These are phyloP conservation scores for Smithsoniella earleae DNA, from an alignment of 163 green algal genomes.

Conservation along the genomic window DNA sequence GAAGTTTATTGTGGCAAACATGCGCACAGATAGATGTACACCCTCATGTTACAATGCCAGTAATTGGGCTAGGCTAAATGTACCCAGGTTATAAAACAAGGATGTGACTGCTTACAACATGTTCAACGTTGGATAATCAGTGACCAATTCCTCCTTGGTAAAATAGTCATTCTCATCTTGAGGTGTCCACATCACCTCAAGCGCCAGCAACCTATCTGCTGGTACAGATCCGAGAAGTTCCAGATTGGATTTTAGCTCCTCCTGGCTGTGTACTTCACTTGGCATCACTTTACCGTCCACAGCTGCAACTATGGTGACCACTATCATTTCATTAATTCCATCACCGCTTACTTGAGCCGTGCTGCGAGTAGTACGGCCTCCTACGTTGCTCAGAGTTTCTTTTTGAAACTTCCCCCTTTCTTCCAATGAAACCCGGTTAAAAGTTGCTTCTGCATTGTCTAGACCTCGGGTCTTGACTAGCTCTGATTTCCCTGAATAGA, in stretches of 20 bases:
- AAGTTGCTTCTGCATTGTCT: background rate
- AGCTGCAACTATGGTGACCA: conserved; percentile 11
- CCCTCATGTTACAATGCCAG: background rate
- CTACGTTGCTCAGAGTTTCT: conserved; percentile 74
- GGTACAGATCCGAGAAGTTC: conserved; percentile 50
- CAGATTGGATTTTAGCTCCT: conserved; percentile 41
- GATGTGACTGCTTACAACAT: conserved; percentile 49
- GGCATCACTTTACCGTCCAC: conserved; percentile 26
- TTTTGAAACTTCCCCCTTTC: conserved; percentile 55
- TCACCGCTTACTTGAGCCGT: conserved; percentile 1
- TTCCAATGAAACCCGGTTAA: conserved; percentile 7
- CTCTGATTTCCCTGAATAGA: conserved; percentile 20
- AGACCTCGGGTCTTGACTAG: conserved; percentile 10
- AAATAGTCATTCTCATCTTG: conserved; percentile 74
- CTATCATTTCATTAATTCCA: conserved; percentile 30
- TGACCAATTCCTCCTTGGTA: conserved; percentile 59
- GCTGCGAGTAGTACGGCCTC: conserved; percentile 34
- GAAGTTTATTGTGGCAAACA: background rate
- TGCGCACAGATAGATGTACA: background rate
- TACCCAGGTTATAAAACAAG: too few species aligned
- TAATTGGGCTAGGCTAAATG: too few species aligned
- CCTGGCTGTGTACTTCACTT: conserved; percentile 37
- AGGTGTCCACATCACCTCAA: conserved; percentile 95
- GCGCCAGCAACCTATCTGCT: conserved; percentile 60
- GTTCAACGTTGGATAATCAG: conserved; percentile 66